A percentile compares a stretch with the other conserved stretches of the same genome.
Conservation (phyloP, 225 moss, liverwort and hornwort genomes). For the Climacium dendroides region DNA sequence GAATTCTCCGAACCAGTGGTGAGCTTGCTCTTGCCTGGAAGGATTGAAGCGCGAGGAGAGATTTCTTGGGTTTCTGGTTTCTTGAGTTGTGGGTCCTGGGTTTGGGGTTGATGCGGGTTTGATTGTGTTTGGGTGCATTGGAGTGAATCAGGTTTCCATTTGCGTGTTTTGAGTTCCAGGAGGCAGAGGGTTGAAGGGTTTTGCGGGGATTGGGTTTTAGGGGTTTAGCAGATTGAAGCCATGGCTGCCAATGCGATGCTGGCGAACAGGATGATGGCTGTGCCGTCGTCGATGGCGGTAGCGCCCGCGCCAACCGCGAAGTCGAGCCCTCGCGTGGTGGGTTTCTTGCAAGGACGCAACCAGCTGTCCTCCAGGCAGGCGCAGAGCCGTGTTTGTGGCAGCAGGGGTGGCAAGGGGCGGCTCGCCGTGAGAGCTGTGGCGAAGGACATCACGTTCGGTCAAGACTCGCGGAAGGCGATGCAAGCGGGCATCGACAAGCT, state of each 20-base stretch:
- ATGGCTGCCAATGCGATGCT: conserved; percentile 61
- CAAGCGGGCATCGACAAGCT: conserved; percentile 87
- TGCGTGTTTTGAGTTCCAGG: not conserved
- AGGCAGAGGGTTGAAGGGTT: not conserved
- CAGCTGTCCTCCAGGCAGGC: conserved; percentile 30
- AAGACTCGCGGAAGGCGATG: conserved; percentile 65
- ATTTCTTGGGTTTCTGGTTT: not conserved
- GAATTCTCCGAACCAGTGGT: not conserved
- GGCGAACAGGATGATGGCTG: conserved; percentile 20
- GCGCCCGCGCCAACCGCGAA: conserved; percentile 4
- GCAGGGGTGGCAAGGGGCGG: conserved; percentile 2
- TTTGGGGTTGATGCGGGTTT: not conserved
- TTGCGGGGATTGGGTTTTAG: not conserved
- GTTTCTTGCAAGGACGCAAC: conserved; percentile 64
- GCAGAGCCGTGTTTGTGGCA: not conserved
- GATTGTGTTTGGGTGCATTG: not conserved
- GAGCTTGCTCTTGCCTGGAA: not conserved
- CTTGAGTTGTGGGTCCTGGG: not conserved
- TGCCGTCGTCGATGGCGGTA: not conserved
- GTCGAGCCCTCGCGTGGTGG: conserved; percentile 22
- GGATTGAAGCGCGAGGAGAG: not conserved
- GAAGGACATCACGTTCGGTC: conserved; percentile 71
- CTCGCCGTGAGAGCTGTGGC: conserved; percentile 37
- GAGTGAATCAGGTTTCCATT: not conserved
- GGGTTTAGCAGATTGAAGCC: not conserved